A percentile compares a stretch with the other conserved stretches of the same genome.
Evolutionary conservation across 148 eudicot genomes (phyloP).

Genomic region (Vaccinium myrtillus): DNA sequence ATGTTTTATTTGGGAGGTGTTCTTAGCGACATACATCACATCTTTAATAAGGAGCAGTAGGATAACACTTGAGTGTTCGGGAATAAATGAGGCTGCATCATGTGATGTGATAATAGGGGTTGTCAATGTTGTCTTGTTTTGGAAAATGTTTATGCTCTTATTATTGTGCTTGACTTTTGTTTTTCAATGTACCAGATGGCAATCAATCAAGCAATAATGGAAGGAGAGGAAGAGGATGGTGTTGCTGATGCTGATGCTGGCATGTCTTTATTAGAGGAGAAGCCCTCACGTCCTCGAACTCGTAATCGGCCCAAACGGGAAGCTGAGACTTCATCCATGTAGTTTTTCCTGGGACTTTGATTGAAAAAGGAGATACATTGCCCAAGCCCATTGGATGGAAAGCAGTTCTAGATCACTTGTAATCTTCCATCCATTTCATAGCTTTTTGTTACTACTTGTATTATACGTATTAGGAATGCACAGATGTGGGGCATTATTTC

Average conservation of each 20-base stretch:
- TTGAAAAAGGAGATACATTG: slow-evolving; percentile 3
- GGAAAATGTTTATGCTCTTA: neutral
- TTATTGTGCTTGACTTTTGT: neutral
- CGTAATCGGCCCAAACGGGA: slow-evolving; percentile 85
- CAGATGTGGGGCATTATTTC: neutral
- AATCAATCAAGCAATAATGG: slow-evolving; percentile 59
- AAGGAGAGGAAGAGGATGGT: slow-evolving; percentile 49
- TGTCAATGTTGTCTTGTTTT: neutral
- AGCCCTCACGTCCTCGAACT: slow-evolving; percentile 45
- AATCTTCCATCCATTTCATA: neutral
- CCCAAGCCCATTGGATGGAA: neutral
- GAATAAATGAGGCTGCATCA: neutral
- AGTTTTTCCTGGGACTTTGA: neutral
- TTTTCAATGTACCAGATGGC: slow-evolving; percentile 48
- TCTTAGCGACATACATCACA: neutral
- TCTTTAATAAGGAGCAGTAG: neutral
- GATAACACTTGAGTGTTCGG: neutral
- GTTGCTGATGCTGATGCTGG: slow-evolving; percentile 32
- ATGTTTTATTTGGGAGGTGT: no score
- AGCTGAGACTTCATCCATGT: slow-evolving; percentile 39
- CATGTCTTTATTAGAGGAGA: slow-evolving; percentile 34
- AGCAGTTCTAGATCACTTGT: neutral
- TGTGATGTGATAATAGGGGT: neutral
- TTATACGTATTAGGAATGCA: neutral
- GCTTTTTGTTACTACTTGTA: neutral